Evolutionary conservation across 305 asterid species (phyloP).

Genomic region (Fraxinus velutina): DNA sequence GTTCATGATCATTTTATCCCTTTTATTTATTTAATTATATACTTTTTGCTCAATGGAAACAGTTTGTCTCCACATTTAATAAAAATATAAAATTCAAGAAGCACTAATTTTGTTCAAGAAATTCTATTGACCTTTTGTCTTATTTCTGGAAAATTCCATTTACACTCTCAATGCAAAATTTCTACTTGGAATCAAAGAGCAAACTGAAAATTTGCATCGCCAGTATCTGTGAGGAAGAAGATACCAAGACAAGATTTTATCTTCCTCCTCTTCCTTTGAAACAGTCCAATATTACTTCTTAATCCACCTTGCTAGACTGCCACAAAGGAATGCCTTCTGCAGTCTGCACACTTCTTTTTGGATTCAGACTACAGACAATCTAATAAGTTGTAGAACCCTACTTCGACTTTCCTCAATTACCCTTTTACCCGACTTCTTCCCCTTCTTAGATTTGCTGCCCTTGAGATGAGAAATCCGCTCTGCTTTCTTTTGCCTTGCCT

Average conservation of each 20-base stretch:
- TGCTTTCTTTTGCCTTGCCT: conserved; percentile 76
- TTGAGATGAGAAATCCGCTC: conserved; percentile 53
- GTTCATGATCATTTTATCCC: neutral
- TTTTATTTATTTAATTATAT: too few relatives aligned
- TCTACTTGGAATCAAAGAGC: neutral
- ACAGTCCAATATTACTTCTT: neutral
- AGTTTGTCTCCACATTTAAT: neutral
- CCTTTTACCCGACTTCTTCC: conserved; percentile 39
- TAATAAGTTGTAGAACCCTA: neutral
- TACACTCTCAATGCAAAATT: neutral
- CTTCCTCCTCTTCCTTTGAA: neutral
- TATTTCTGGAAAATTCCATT: neutral
- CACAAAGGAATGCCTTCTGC: neutral
- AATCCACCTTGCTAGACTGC: neutral
- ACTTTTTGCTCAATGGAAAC: neutral
- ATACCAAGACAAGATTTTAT: neutral
- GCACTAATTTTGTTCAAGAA: neutral
- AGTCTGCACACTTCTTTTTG: neutral
- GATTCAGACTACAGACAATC: neutral
- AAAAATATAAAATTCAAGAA: neutral
- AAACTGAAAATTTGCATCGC: neutral
- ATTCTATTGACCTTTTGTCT: neutral
- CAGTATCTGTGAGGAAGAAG: neutral
- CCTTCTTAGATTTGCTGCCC: conserved; percentile 47
- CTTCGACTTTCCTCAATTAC: conserved; percentile 11